Evolutionary conservation across 2,329 filamentous ascomycete species (phyloP).

Genomic region (Venturia pyrina): DNA sequence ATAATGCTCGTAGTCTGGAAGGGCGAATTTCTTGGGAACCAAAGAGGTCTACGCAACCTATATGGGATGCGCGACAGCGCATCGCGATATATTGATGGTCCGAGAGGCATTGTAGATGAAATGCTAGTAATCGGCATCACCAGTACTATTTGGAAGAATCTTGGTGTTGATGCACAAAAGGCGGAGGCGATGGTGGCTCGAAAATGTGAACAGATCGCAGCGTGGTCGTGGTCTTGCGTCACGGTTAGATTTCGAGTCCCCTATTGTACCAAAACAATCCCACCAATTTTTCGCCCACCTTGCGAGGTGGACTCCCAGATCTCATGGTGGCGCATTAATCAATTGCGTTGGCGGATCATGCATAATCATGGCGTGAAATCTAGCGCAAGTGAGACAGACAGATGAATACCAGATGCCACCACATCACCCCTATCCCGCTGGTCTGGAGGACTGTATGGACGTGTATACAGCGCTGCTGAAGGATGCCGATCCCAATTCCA

Average conservation of each 20-base stretch:
- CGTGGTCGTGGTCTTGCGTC: not conserved
- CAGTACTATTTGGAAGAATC: not conserved
- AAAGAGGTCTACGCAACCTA: not conserved
- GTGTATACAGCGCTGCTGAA: not conserved
- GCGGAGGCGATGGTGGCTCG: not conserved
- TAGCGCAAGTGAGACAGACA: not conserved
- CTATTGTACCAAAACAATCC: not conserved
- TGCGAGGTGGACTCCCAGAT: not conserved
- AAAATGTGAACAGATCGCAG: not conserved
- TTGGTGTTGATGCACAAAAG: not conserved
- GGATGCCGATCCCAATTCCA: not conserved
- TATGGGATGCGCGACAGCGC: constrained; percentile 1
- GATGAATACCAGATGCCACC: not conserved
- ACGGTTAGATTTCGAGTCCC: not conserved
- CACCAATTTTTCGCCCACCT: not conserved
- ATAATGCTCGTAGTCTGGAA: not conserved
- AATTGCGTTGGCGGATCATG: not conserved
- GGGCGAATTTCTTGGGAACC: too few species aligned
- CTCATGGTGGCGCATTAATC: not conserved
- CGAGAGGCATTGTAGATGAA: not conserved
- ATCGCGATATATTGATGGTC: not conserved
- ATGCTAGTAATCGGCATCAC: not conserved
- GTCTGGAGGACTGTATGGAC: not conserved
- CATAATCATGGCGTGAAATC: not conserved
- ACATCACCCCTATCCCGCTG: not conserved